Conservation (phyloP, 768 basidiomycete species). For the Trametes gibbosa region DNA sequence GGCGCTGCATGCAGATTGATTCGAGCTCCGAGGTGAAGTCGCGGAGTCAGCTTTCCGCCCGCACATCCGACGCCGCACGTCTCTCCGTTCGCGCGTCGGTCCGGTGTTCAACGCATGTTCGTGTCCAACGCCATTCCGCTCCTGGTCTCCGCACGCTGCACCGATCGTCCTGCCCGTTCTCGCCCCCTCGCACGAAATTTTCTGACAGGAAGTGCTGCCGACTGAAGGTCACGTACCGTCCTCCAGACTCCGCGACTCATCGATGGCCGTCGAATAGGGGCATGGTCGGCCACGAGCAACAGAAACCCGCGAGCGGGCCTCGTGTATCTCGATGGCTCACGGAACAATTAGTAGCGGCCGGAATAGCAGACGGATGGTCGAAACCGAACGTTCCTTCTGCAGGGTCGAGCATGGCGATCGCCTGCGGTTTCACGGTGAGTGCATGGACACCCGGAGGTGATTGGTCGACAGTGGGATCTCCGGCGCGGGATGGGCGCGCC, state of each 20-base stretch:
- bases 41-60: slow-evolving; percentile 2
- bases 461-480: not conserved
- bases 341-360: not conserved
- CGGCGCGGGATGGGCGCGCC: too few species aligned
- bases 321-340: not conserved
- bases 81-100: not conserved
- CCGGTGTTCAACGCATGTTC: not conserved
- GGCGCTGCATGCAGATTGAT: not conserved
- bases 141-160: not conserved
- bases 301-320: not conserved
- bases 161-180: not conserved
- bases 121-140: not conserved
- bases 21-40: not conserved
- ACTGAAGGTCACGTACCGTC: not conserved
- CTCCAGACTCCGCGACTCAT: slow-evolving; percentile 5
- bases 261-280: not conserved
- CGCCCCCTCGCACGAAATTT: not conserved
- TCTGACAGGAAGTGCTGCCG: not conserved
- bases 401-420: not conserved
- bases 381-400: not conserved
- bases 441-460: not conserved
- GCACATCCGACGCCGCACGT: not conserved
- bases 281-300: too few species aligned
- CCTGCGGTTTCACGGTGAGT: not conserved
- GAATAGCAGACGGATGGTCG: not conserved